Evolutionary conservation across 441 rosid species (phyloP).

Genomic region (Gossypium davidsonii): DNA sequence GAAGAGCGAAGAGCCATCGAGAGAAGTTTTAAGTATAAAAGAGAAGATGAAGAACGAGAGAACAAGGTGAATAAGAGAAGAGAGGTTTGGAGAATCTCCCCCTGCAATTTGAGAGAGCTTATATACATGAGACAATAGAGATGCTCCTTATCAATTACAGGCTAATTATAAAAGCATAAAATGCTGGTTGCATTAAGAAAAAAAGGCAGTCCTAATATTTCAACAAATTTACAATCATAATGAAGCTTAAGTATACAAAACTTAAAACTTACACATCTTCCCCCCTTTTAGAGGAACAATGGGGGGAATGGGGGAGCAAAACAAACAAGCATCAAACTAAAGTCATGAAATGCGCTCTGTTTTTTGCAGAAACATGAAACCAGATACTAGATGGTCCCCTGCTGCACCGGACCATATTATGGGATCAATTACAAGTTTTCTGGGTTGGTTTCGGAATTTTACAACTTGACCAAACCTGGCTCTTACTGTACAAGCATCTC

Average conservation of each 20-base stretch:
- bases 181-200: not conserved
- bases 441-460: slow-evolving; percentile 15
- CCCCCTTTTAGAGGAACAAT: not conserved
- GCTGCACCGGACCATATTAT: slow-evolving; percentile 19
- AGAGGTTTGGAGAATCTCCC: too few relatives aligned
- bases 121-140: too few relatives aligned
- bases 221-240: slow-evolving; percentile 20
- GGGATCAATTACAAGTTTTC: slow-evolving; percentile 23
- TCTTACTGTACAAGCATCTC: slow-evolving; percentile 28
- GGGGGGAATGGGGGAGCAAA: not conserved
- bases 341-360: slow-evolving; percentile 8
- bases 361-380: slow-evolving; percentile 12
- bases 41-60: too few relatives aligned
- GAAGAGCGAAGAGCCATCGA: too few relatives aligned
- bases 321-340: slow-evolving; percentile 21
- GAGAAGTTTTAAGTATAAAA: too few relatives aligned
- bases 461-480: slow-evolving; percentile 29
- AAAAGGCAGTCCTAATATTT: slow-evolving; percentile 14
- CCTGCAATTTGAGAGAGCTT: not conserved
- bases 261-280: slow-evolving; percentile 12
- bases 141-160: too few relatives aligned
- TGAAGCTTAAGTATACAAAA: not conserved
- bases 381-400: slow-evolving; percentile 20
- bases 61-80: too few relatives aligned
- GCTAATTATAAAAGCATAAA: slow-evolving; percentile 14